phyloP scores from a whole-genome alignment of 805 yeast genomes.

The Tetrapisispora taiwanensis region DNA sequence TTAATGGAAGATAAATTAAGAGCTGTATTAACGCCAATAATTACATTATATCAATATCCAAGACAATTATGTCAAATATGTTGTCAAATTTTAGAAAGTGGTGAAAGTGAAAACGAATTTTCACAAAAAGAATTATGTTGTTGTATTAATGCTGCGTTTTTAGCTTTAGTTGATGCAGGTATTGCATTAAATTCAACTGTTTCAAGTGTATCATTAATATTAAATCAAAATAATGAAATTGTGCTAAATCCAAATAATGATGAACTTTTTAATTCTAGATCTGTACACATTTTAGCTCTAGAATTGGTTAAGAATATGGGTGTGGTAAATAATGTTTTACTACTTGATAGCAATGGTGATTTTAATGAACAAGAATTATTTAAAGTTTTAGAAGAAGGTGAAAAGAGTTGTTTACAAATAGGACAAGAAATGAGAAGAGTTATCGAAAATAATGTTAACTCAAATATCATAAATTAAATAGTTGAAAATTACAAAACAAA shows the following conservation, averaged over 20 bases:
- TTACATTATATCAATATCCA: conserved; percentile 60
- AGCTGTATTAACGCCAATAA: conserved; percentile 47
- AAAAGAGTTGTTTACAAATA: conserved; percentile 35
- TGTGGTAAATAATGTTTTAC: conserved; percentile 45
- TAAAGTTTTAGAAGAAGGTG: conserved; percentile 42
- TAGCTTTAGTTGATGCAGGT: conserved; percentile 76
- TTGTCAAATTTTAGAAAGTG: conserved; percentile 49
- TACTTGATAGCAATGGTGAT: conserved; percentile 62
- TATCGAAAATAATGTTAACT: conserved; percentile 36
- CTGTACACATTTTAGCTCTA: conserved; percentile 60
- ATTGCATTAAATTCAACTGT: conserved; percentile 58
- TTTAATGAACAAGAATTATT: conserved; percentile 51
- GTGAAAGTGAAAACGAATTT: conserved; percentile 20
- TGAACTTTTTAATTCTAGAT: conserved; percentile 35
- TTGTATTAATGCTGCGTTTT: conserved; percentile 59
- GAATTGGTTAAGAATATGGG: conserved; percentile 37
- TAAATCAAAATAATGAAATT: conserved; percentile 26
- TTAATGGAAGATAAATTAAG: conserved; percentile 62
- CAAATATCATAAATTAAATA: not conserved
- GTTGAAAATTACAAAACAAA: not conserved
- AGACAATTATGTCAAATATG: conserved; percentile 66
- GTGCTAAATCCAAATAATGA: conserved; percentile 38
- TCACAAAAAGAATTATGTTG: conserved; percentile 49
- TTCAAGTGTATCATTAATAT: conserved; percentile 43
- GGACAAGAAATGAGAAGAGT: conserved; percentile 39